Evolutionary conservation across 805 yeast genomes (phyloP).

Genomic region (Komagataella mondaviorum): DNA sequence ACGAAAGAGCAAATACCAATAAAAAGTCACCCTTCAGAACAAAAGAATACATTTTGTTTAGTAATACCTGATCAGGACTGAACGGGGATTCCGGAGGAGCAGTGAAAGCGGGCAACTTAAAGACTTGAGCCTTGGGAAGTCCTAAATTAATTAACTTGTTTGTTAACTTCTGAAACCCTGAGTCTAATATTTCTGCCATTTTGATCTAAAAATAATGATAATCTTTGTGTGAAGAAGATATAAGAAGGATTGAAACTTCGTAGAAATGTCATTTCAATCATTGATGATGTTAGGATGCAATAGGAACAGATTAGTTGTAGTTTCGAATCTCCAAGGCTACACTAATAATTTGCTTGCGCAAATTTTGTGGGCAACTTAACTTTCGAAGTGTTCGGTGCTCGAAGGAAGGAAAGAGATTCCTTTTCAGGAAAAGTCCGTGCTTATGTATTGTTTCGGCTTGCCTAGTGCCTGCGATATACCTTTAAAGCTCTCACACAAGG

Average conservation of each 20-base stretch:
- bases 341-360: no score
- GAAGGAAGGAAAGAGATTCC: not conserved
- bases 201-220: not conserved
- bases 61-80: constrained; percentile 9
- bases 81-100: constrained; percentile 15
- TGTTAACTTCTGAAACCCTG: not conserved
- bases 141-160: constrained; percentile 5
- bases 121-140: constrained; percentile 13
- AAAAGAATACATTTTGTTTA: constrained; percentile 19
- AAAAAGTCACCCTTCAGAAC: constrained; percentile 42
- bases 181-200: not conserved
- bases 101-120: constrained; percentile 13
- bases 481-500: not conserved
- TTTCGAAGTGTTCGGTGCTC: no score
- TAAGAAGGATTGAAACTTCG: no score
- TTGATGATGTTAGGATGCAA: no score
- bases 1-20: constrained; percentile 39
- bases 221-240: no score
- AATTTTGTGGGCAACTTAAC: no score
- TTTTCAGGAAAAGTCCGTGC: not conserved
- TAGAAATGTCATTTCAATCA: not conserved
- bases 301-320: not conserved
- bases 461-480: not conserved
- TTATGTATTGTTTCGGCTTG: not conserved
- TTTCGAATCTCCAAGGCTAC: not conserved